Evolutionary conservation across 2,329 filamentous ascomycete genomes (phyloP), one percentile per base, ranked within the genome.

Genomic region (Plectosphaerella plurivora): DNA sequence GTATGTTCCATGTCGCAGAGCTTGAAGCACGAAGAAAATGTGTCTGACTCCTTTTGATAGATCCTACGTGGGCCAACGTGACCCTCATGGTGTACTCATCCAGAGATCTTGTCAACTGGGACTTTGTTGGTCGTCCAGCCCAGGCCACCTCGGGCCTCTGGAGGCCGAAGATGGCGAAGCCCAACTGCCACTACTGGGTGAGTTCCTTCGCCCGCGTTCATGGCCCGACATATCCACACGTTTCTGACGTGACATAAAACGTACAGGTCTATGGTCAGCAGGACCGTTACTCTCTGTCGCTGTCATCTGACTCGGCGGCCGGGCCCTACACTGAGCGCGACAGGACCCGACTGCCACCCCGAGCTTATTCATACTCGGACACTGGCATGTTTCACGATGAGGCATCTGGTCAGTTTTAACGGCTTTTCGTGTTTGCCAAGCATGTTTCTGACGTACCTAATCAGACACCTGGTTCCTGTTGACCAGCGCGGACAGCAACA

Each of bases 201-300:
- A 52, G 52, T 41, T 47, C 28, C n/a, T n/a, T n/a, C n/a, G n/a
- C n/a, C n/a, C n/a, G n/a, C n/a, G n/a, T n/a, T n/a, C n/a, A n/a
- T 46, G n/a, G 24, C 12, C 49, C 50, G 28, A 51, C 28, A 18
- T 22, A n/a, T 28, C n/a, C 9, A 35, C 20, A 15, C n/a, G 14
- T 47, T n/a, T 37, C 50, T 47, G n/a, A n/a, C n/a, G n/a, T n/a
- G n/a, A n/a, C n/a, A n/a, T n/a, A n/a, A n/a, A n/a, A n/a, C n/a
- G n/a, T n/a, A n/a, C n/a, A 66, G 68, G 60, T 73, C 7, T 72
- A 68, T 56, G 70, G 70, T 2, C 70, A 73, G 58, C 66, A 72
- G 25, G 64, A 73, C 49, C 64, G 70, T 11, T 64, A 68, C 41
- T 64, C 70, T 11, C 65, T 73, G 49, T 65, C 68, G 4, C 61